Conservation (phyloP, 176 grass and related monocot species). For the Avena insularis region DNA sequence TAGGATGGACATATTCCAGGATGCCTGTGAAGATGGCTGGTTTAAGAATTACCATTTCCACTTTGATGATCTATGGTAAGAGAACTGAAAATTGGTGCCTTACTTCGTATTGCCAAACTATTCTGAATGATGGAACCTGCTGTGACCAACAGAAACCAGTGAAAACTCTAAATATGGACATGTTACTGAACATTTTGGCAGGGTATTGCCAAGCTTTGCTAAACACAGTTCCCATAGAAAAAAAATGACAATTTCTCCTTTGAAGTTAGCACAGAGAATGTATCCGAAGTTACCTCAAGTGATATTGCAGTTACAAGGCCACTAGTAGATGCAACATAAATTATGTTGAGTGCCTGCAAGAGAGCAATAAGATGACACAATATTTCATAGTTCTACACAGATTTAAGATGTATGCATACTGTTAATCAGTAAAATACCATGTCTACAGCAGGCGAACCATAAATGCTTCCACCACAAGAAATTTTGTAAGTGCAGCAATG, state of each 20-base stretch:
- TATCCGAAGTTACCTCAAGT: conserved; percentile 59
- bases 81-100: conserved; percentile 81
- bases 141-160: conserved; percentile 44
- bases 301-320: conserved; percentile 83
- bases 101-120: conserved; percentile 66
- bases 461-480: conserved; percentile 95
- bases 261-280: conserved; percentile 13
- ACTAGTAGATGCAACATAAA: conserved; percentile 85
- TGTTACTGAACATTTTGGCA: neutral
- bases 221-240: conserved; percentile 22
- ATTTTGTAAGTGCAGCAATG: conserved; percentile 69
- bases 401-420: conserved; percentile 23
- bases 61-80: conserved; percentile 62
- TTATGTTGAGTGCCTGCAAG: conserved; percentile 53
- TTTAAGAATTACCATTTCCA: conserved; percentile 65
- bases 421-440: conserved; percentile 49
- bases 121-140: conserved; percentile 62
- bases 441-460: conserved; percentile 83
- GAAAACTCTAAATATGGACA: conserved; percentile 12
- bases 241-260: conserved; percentile 7
- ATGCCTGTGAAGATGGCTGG: neutral
- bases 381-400: neutral
- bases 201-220: conserved; percentile 18
- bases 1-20: neutral
- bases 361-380: conserved; percentile 23